These are phyloP conservation scores for Ophiorrhiza pumila DNA, from an alignment of 257 asterid species.

Conservation along the genomic window DNA sequence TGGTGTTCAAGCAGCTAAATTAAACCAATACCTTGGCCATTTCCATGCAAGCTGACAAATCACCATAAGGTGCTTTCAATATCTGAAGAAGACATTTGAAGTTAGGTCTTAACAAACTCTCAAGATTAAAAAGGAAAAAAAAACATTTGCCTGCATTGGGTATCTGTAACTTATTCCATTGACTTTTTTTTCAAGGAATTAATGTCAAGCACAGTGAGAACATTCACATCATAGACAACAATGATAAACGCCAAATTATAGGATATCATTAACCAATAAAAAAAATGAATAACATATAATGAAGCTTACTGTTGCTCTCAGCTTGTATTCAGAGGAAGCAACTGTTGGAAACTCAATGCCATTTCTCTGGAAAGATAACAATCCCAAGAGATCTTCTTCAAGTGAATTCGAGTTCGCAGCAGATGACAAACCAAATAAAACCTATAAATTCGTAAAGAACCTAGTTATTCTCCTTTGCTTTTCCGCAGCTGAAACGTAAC, in stretches of 20 bases:
- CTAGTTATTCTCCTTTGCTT: background rate
- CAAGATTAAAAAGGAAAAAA: no score
- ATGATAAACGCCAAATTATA: background rate
- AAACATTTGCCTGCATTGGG: no score
- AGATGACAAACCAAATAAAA: slow-evolving; percentile 78
- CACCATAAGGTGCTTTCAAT: slow-evolving; percentile 85
- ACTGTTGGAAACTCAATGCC: slow-evolving; percentile 47
- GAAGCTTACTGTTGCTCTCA: slow-evolving; percentile 72
- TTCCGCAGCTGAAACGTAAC: background rate
- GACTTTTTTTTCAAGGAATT: no score
- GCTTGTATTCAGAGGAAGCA: slow-evolving; percentile 68
- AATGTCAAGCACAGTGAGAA: background rate
- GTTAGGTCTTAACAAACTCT: slow-evolving; percentile 13
- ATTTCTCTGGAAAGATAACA: slow-evolving; percentile 49
- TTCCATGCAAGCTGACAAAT: slow-evolving; percentile 83
- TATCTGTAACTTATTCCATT: no score
- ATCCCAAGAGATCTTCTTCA: slow-evolving; percentile 57
- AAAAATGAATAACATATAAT: background rate
- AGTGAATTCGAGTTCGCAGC: slow-evolving; percentile 59
- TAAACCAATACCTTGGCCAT: slow-evolving; percentile 76
- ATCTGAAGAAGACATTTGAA: slow-evolving; percentile 41
- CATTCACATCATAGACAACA: background rate
- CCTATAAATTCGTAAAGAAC: slow-evolving; percentile 33
- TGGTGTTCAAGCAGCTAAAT: background rate
- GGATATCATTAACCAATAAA: background rate